Evolutionary conservation across 129 eudicot genomes (phyloP).

Genomic region (Artemisia tridentata): DNA sequence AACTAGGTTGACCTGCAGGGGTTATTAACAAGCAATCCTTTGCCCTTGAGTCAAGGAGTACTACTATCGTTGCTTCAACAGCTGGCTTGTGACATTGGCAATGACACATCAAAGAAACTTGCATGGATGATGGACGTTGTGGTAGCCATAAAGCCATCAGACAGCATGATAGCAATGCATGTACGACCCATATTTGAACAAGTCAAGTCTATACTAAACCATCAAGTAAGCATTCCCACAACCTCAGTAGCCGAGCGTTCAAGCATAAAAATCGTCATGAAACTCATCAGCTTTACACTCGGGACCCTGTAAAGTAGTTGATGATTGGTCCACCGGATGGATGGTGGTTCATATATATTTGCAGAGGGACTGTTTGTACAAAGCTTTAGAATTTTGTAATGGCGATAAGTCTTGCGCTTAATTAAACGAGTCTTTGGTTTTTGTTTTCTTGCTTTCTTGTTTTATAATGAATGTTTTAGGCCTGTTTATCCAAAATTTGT

Average conservation of each 20-base stretch:
- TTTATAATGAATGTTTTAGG: slow-evolving; percentile 27
- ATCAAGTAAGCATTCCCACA: slow-evolving; percentile 62
- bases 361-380: slow-evolving; percentile 38
- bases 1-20: slow-evolving; percentile 75
- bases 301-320: slow-evolving; percentile 29
- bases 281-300: slow-evolving; percentile 81
- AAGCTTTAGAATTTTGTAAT: slow-evolving; percentile 33
- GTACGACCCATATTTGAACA: slow-evolving; percentile 88
- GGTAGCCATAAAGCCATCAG: slow-evolving; percentile 73
- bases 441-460: background rate
- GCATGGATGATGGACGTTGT: slow-evolving; percentile 87
- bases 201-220: slow-evolving; percentile 77
- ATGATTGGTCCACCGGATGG: background rate
- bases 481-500: slow-evolving; percentile 20
- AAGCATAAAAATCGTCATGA: slow-evolving; percentile 65
- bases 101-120: slow-evolving; percentile 64
- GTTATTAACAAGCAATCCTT: slow-evolving; percentile 53
- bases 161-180: slow-evolving; percentile 73
- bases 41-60: slow-evolving; percentile 94
- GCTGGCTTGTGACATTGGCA: slow-evolving; percentile 76
- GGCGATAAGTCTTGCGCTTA: background rate
- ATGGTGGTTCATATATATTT: slow-evolving; percentile 13
- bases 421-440: background rate
- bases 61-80: slow-evolving; percentile 89
- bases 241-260: slow-evolving; percentile 57